Evolutionary conservation across 345 rosid species (phyloP).

Genomic region (thale cress (Arabidopsis thaliana)): TAIR10.1 NC_003070.9:27100001-27100500

Average conservation of each 20-base stretch:
- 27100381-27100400: constrained; percentile 69
- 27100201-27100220: constrained; percentile 3
- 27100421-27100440: constrained; percentile 78
- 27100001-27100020: constrained; percentile 40
- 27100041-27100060: constrained; percentile 33
- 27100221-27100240: neutral
- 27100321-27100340: constrained; percentile 15
- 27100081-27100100: constrained; percentile 19
- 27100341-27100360: constrained; percentile 66
- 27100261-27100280: constrained; percentile 2
- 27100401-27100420: constrained; percentile 74
- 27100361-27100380: constrained; percentile 52
- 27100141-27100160: no score
- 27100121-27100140: neutral
- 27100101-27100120: constrained; percentile 28
- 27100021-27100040: constrained; percentile 40
- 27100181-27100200: no score
- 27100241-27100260: constrained; percentile 30
- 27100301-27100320: constrained; percentile 40
- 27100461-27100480: constrained; percentile 14
- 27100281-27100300: constrained; percentile 32
- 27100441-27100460: constrained; percentile 48
- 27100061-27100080: constrained; percentile 6
- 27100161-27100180: no score
- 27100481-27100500: constrained; percentile 34